Conservation (phyloP, 2,329 filamentous ascomycete genomes). For the Claviceps spartinae region DNA sequence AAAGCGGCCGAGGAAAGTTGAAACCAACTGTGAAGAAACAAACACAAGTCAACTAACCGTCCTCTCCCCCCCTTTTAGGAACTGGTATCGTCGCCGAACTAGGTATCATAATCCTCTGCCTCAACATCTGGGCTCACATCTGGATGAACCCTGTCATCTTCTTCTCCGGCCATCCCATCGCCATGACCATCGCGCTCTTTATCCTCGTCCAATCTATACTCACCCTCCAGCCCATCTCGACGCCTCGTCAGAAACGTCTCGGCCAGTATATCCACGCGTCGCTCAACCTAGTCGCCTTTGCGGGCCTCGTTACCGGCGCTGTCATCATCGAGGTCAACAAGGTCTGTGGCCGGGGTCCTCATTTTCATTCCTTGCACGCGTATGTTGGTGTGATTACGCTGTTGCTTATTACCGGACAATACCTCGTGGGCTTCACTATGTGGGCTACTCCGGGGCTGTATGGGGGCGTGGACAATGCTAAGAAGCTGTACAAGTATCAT, state of each 20-base stretch:
- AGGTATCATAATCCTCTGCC: constrained; percentile 60
- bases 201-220: constrained; percentile 69
- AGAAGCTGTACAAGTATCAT: constrained; percentile 83
- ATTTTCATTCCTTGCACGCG: constrained; percentile 72
- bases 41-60: too few species aligned
- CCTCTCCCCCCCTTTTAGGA: constrained; percentile 32
- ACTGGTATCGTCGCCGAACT: constrained; percentile 71
- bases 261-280: constrained; percentile 51
- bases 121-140: constrained; percentile 65
- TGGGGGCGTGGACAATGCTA: constrained; percentile 66
- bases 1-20: too few species aligned
- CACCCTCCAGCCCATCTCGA: constrained; percentile 70
- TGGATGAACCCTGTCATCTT: constrained; percentile 59
- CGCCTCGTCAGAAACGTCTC: constrained; percentile 54
- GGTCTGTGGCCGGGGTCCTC: constrained; percentile 45
- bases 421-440: constrained; percentile 67
- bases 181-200: constrained; percentile 53
- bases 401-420: constrained; percentile 56
- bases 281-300: constrained; percentile 53
- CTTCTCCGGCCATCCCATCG: constrained; percentile 79
- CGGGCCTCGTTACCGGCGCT: constrained; percentile 50
- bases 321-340: constrained; percentile 78
- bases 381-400: constrained; percentile 71
- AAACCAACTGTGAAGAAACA: too few species aligned
- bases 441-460: constrained; percentile 64